These are phyloP conservation scores for Cinnamomum chago DNA, from an alignment of 164 flowering plant species.

Conservation along the genomic window DNA sequence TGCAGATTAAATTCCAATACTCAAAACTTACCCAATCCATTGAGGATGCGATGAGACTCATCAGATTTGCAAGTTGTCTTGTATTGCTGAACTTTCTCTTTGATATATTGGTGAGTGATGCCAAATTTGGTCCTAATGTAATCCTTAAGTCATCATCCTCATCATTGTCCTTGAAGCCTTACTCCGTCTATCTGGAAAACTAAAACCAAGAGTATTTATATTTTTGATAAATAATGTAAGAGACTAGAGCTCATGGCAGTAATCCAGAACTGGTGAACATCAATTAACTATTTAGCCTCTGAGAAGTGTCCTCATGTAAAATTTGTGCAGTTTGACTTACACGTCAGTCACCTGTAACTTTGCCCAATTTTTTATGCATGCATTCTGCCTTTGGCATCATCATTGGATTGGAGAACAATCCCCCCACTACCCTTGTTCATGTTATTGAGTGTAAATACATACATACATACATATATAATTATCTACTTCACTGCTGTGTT, in stretches of 20 bases:
- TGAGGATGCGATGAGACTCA: neutral
- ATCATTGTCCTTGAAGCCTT: too few relatives aligned
- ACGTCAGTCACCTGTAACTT: neutral
- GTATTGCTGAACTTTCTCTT: neutral
- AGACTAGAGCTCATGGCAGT: neutral
- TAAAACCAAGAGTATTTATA: too few relatives aligned
- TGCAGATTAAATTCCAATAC: neutral
- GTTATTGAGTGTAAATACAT: too few relatives aligned
- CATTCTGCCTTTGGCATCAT: too few relatives aligned
- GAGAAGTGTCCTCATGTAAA: neutral
- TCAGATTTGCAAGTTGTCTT: neutral
- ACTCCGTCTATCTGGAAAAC: too few relatives aligned
- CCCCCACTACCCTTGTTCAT: neutral
- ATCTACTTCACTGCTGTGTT: neutral
- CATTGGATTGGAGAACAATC: neutral
- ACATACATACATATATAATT: neutral
- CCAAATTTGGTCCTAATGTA: neutral
- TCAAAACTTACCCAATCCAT: neutral
- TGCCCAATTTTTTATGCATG: too few relatives aligned
- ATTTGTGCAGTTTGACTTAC: neutral
- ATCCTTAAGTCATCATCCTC: neutral
- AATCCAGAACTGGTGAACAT: neutral
- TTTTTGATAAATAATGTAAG: too few relatives aligned
- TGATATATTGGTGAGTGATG: neutral
- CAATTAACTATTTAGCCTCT: neutral